These are phyloP conservation scores for Termitomyces titanicus DNA, from an alignment of 768 basidiomycete species.

Conservation along the genomic window DNA sequence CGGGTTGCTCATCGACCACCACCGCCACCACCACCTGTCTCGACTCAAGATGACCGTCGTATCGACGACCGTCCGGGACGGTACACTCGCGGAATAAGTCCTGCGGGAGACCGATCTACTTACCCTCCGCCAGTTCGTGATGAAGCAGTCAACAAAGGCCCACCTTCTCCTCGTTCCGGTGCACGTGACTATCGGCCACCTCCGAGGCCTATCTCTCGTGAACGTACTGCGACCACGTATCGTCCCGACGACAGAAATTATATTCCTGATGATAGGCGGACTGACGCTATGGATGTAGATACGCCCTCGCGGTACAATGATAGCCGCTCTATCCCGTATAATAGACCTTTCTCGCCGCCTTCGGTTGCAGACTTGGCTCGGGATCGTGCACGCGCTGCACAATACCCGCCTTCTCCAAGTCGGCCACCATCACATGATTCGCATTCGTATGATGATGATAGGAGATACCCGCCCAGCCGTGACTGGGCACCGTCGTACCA, in stretches of 20 bases:
- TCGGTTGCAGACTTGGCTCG: conserved; percentile 25
- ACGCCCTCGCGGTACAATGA: conserved; percentile 31
- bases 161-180: conserved; percentile 22
- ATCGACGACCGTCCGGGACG: conserved; percentile 21
- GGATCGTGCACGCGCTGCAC: conserved; percentile 28
- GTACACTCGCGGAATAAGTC: conserved; percentile 14
- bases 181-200: conserved; percentile 23
- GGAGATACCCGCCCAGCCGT: conserved; percentile 27
- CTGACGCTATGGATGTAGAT: conserved; percentile 32
- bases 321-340: conserved; percentile 19
- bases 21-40: conserved; percentile 1
- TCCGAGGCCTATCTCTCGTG: conserved; percentile 27
- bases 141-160: conserved; percentile 24
- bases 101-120: conserved; percentile 12
- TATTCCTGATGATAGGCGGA: conserved; percentile 30
- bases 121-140: conserved; percentile 26
- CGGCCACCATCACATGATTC: conserved; percentile 21
- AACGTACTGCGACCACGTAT: conserved; percentile 25
- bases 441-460: conserved; percentile 31
- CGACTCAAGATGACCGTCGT: conserved; percentile 18
- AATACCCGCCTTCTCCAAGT: conserved; percentile 22
- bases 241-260: conserved; percentile 36
- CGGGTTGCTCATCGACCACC: conserved; percentile 2
- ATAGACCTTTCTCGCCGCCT: conserved; percentile 29
- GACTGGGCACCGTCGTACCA: conserved; percentile 24